These are phyloP conservation scores for Serendipita sp. DNA, from an alignment of 768 basidiomycete genomes.

Conservation along the genomic window DNA sequence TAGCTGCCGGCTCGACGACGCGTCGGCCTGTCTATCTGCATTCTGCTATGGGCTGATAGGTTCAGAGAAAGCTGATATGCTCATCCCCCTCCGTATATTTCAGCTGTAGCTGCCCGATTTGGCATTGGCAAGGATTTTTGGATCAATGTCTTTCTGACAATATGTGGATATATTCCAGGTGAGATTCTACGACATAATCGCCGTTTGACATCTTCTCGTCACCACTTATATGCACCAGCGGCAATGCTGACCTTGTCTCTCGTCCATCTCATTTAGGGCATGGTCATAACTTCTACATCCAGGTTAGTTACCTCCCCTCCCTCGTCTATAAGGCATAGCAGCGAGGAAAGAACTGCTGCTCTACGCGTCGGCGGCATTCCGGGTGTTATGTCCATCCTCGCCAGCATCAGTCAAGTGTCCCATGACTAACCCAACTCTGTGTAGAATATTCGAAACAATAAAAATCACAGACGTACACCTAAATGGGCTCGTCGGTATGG, in stretches of 20 bases:
- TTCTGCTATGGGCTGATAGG: not conserved
- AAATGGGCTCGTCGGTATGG: conserved; percentile 90
- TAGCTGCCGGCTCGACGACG: not conserved
- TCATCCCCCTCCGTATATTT: not conserved
- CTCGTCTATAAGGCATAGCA: not conserved
- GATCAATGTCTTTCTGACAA: conserved; percentile 74
- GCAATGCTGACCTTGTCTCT: conserved; percentile 2
- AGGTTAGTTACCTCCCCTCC: conserved; percentile 30
- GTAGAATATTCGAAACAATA: conserved; percentile 90
- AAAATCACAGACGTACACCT: conserved; percentile 80
- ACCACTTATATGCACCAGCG: not conserved
- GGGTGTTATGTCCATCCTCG: not conserved
- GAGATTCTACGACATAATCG: conserved; percentile 6
- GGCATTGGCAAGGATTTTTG: conserved; percentile 85
- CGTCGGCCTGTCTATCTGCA: not conserved
- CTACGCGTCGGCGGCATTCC: not conserved
- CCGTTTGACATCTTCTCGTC: no score
- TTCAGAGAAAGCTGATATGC: not conserved
- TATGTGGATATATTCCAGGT: conserved; percentile 86
- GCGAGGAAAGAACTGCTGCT: not conserved
- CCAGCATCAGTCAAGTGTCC: not conserved
- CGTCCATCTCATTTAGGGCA: conserved; percentile 37
- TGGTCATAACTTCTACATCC: conserved; percentile 85
- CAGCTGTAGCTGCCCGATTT: conserved; percentile 87
- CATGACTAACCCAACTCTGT: conserved; percentile 7